These are phyloP conservation scores for Cyclotella choctawhatcheeana DNA, from an alignment of 108 stramenopile genomes.

Conservation along the genomic window DNA sequence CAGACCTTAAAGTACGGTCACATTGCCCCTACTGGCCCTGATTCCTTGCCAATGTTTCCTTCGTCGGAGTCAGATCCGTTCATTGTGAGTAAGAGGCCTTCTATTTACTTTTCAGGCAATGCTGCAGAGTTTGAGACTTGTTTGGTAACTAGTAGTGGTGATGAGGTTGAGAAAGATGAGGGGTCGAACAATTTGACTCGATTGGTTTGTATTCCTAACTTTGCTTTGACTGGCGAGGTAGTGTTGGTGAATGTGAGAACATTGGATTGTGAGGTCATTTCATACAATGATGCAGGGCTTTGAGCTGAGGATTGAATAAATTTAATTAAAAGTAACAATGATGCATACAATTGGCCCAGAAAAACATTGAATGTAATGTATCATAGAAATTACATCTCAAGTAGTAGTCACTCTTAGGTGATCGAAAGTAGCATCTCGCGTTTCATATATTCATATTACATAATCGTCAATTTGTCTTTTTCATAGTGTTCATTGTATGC, in stretches of 20 bases:
- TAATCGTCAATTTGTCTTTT: not conserved
- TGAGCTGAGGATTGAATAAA: slow-evolving; percentile 6
- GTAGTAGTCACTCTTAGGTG: not conserved
- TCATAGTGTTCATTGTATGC: too few relatives aligned
- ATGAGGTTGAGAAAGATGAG: slow-evolving; percentile 12
- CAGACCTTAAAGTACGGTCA: slow-evolving; percentile 70
- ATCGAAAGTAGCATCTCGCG: too few relatives aligned
- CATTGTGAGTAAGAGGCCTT: slow-evolving; percentile 58
- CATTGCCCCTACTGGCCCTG: slow-evolving; percentile 90
- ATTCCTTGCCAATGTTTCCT: slow-evolving; percentile 80
- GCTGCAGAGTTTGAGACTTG: slow-evolving; percentile 64
- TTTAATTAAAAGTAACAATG: not conserved
- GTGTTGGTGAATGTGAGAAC: slow-evolving; percentile 79
- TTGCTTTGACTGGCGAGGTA: slow-evolving; percentile 70
- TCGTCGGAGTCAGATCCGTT: slow-evolving; percentile 78
- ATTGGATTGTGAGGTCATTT: slow-evolving; percentile 67
- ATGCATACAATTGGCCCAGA: not conserved
- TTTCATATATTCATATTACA: too few relatives aligned
- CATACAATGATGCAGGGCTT: slow-evolving; percentile 56
- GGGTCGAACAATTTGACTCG: slow-evolving; percentile 29
- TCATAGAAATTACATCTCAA: not conserved
- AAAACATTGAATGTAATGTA: not conserved
- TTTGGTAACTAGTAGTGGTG: slow-evolving; percentile 33
- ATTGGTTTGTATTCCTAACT: slow-evolving; percentile 78
- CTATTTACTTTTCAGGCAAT: slow-evolving; percentile 74